A percentile compares a stretch with the other conserved stretches of the same genome.
These are phyloP conservation scores for Collybia nuda DNA, from an alignment of 768 basidiomycete species.

Conservation along the genomic window DNA sequence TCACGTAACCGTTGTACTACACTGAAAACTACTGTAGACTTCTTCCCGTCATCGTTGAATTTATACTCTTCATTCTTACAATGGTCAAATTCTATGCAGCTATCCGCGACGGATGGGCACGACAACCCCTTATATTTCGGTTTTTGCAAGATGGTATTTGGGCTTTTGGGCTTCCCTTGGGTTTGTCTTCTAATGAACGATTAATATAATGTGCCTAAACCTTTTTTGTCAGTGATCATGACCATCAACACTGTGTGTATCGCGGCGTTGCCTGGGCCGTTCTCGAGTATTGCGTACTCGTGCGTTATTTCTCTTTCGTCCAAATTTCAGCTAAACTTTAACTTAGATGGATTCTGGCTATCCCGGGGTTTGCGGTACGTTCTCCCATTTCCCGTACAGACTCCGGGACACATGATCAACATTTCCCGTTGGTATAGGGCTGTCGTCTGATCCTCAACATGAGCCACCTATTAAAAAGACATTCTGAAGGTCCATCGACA, in stretches of 20 bases:
- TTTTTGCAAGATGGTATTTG: slow-evolving; percentile 24
- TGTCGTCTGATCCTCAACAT: slow-evolving; percentile 24
- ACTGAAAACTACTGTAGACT: slow-evolving; percentile 2
- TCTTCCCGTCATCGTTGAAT: slow-evolving; percentile 19
- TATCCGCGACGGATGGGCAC: slow-evolving; percentile 21
- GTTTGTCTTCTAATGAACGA: slow-evolving; percentile 6
- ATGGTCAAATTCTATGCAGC: slow-evolving; percentile 22
- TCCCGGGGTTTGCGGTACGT: slow-evolving; percentile 21
- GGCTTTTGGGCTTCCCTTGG: slow-evolving; percentile 22
- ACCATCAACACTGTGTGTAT: slow-evolving; percentile 16
- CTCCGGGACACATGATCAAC: too few species aligned
- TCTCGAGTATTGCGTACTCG: slow-evolving; percentile 19
- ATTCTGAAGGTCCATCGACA: too few species aligned
- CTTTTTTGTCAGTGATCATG: slow-evolving; percentile 10
- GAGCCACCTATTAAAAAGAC: slow-evolving; percentile 16
- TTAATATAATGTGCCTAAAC: too few species aligned
- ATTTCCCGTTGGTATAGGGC: slow-evolving; percentile 9
- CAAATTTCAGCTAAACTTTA: background rate
- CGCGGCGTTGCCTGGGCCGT: slow-evolving; percentile 10
- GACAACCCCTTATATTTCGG: slow-evolving; percentile 18
- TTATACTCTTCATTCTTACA: slow-evolving; percentile 20
- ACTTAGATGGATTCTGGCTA: slow-evolving; percentile 20
- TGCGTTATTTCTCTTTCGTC: slow-evolving; percentile 2
- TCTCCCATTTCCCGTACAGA: background rate
- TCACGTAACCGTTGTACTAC: background rate